Evolutionary conservation across 2,329 filamentous ascomycete species (phyloP).

Genomic region (Hymenoscyphus fraxineus): DNA sequence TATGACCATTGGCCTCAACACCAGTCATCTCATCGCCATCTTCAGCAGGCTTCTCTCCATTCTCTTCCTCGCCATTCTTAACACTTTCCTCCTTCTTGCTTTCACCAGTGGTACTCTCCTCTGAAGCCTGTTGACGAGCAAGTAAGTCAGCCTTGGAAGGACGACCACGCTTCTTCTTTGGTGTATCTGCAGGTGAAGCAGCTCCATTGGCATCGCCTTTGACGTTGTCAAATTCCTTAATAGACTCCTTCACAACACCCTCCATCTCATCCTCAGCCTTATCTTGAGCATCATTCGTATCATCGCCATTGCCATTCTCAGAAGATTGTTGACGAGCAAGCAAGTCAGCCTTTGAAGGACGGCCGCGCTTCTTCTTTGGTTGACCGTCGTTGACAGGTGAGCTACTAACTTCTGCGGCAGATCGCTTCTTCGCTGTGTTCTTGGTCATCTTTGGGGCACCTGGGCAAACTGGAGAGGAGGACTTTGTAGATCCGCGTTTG

Average conservation of each 20-base stretch:
- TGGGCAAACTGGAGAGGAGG: neutral
- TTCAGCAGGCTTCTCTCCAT: constrained; percentile 19
- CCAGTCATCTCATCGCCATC: constrained; percentile 18
- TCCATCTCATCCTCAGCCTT: neutral
- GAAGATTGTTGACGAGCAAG: neutral
- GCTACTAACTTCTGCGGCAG: neutral
- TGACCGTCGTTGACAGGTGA: neutral
- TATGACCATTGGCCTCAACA: neutral
- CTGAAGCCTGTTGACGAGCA: neutral
- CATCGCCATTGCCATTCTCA: constrained; percentile 10
- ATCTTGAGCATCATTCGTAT: constrained; percentile 10
- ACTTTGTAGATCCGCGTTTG: neutral
- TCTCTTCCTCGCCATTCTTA: constrained; percentile 5
- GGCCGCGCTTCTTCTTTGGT: constrained; percentile 7
- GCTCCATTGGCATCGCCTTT: neutral
- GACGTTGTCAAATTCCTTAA: constrained; percentile 27
- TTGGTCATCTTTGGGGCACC: neutral
- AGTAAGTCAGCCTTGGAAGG: neutral
- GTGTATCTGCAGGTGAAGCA: neutral
- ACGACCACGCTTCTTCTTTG: neutral
- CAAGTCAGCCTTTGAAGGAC: constrained; percentile 5
- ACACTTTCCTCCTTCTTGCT: constrained; percentile 8
- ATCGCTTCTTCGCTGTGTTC: neutral
- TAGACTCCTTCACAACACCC: constrained; percentile 13
- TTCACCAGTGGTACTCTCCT: neutral